phyloP scores from a whole-genome alignment of 208 protist species.

The Trypanosoma platydactyli region DNA sequence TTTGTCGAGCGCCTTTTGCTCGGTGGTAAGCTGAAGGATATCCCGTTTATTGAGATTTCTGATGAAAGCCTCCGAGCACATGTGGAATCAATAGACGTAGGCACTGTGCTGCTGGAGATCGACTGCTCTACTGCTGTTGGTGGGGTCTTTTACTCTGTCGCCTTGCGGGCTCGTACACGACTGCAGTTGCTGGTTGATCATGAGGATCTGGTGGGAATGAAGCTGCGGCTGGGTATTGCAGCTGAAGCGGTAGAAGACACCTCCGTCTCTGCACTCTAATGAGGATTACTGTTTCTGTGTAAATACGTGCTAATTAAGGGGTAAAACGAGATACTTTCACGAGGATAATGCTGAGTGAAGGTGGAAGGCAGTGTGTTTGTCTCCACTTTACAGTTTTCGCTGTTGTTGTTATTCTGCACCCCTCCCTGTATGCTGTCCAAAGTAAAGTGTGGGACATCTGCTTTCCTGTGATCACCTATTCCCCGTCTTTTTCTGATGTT shows the following conservation, averaged over 20 bases:
- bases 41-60: constrained; percentile 49
- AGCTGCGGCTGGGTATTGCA: constrained; percentile 59
- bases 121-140: constrained; percentile 33
- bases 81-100: constrained; percentile 52
- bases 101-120: constrained; percentile 62
- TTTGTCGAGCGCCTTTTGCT: constrained; percentile 55
- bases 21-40: constrained; percentile 71
- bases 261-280: constrained; percentile 1
- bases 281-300: too few species aligned
- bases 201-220: constrained; percentile 82
- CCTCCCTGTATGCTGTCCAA: too few species aligned
- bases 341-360: too few species aligned
- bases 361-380: too few species aligned
- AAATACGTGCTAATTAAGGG: too few species aligned
- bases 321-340: too few species aligned
- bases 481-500: too few species aligned
- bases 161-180: constrained; percentile 63
- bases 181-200: constrained; percentile 80
- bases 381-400: too few species aligned
- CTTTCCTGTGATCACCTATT: too few species aligned
- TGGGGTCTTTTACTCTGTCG: constrained; percentile 59
- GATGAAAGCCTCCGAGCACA: constrained; percentile 40
- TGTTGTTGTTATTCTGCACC: too few species aligned
- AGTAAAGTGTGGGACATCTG: too few species aligned
- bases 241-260: constrained; percentile 7